A percentile compares a stretch with the other conserved stretches of the same genome.
Evolutionary conservation across 2,329 filamentous ascomycete genomes (phyloP).

Genomic region (Trichophyton benhamiae): DNA sequence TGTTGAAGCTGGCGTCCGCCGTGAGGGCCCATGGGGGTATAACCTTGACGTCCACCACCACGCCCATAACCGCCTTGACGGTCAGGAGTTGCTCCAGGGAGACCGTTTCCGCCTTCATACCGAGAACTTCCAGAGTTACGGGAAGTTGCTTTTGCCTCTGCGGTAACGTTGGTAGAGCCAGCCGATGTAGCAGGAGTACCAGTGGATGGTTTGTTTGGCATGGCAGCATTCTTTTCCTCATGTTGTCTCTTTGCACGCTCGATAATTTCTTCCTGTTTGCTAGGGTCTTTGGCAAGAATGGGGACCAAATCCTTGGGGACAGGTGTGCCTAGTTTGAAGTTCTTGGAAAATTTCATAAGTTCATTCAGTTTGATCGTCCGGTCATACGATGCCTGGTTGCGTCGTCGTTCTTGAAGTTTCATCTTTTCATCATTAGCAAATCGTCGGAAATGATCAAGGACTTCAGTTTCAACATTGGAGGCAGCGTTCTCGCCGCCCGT

Average conservation of each 20-base stretch:
- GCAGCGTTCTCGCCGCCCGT: slow-evolving; percentile 41
- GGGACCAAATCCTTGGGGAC: slow-evolving; percentile 84
- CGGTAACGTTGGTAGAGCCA: slow-evolving; percentile 20
- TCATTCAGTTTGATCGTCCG: slow-evolving; percentile 90
- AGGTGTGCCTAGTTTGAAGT: slow-evolving; percentile 86
- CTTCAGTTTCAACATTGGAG: slow-evolving; percentile 48
- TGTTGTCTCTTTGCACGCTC: slow-evolving; percentile 71
- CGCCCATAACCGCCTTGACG: slow-evolving; percentile 36
- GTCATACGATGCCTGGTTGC: slow-evolving; percentile 51
- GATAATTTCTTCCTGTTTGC: slow-evolving; percentile 85
- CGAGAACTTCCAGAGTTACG: slow-evolving; percentile 37
- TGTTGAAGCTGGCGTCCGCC: slow-evolving; percentile 30
- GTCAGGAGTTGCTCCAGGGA: slow-evolving; percentile 26
- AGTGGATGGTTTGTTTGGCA: slow-evolving; percentile 11
- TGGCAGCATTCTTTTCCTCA: slow-evolving; percentile 41
- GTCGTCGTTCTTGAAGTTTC: slow-evolving; percentile 45
- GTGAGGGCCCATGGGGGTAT: slow-evolving; percentile 37
- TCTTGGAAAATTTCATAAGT: slow-evolving; percentile 85
- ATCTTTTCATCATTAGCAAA: slow-evolving; percentile 52
- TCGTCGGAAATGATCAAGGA: slow-evolving; percentile 51
- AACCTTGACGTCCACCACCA: slow-evolving; percentile 35
- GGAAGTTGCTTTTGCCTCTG: slow-evolving; percentile 41
- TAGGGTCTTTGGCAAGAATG: slow-evolving; percentile 93
- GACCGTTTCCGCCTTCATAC: slow-evolving; percentile 29
- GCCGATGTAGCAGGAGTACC: slow-evolving; percentile 16